phyloP scores from a whole-genome alignment of 2,329 filamentous ascomycete genomes.

The Stromatinia cepivora region DNA sequence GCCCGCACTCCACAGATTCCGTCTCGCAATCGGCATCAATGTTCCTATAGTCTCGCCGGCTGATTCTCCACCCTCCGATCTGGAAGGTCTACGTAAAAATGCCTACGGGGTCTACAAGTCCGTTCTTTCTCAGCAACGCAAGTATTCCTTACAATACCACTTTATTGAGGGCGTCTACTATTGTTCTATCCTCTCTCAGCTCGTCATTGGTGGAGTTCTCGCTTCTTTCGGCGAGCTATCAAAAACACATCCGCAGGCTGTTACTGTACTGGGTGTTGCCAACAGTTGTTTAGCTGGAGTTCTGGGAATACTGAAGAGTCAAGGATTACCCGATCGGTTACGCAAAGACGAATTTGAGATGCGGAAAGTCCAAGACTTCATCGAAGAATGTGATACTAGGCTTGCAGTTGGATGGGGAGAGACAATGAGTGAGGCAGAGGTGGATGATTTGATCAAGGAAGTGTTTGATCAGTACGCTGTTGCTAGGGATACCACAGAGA shows the following conservation, averaged over 20 bases:
- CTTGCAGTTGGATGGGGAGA: slow-evolving; percentile 37
- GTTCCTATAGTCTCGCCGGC: background rate
- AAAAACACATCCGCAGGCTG: slow-evolving; percentile 50
- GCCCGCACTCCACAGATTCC: background rate
- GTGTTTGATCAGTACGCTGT: slow-evolving; percentile 36
- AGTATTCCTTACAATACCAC: slow-evolving; percentile 42
- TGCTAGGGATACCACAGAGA: slow-evolving; percentile 37
- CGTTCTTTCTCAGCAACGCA: slow-evolving; percentile 42
- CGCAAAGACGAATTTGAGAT: slow-evolving; percentile 50
- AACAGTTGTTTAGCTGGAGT: slow-evolving; percentile 65
- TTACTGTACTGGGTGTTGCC: slow-evolving; percentile 60
- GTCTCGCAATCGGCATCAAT: slow-evolving; percentile 15
- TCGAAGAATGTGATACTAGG: slow-evolving; percentile 55
- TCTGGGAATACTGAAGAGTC: slow-evolving; percentile 55
- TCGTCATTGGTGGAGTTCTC: slow-evolving; percentile 50
- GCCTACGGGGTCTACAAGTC: slow-evolving; percentile 43
- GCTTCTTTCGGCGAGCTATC: slow-evolving; percentile 49
- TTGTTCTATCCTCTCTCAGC: slow-evolving; percentile 47
- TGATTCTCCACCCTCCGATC: slow-evolving; percentile 22
- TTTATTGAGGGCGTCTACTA: slow-evolving; percentile 46
- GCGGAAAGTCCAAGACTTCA: slow-evolving; percentile 52
- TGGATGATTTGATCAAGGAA: slow-evolving; percentile 32
- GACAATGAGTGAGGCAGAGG: slow-evolving; percentile 28
- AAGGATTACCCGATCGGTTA: slow-evolving; percentile 51
- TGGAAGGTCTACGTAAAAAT: slow-evolving; percentile 29